A percentile compares a stretch with the other conserved stretches of the same genome.
Evolutionary conservation across 2,329 filamentous ascomycete genomes (phyloP).

Genomic region (Botrytis fragariae): DNA sequence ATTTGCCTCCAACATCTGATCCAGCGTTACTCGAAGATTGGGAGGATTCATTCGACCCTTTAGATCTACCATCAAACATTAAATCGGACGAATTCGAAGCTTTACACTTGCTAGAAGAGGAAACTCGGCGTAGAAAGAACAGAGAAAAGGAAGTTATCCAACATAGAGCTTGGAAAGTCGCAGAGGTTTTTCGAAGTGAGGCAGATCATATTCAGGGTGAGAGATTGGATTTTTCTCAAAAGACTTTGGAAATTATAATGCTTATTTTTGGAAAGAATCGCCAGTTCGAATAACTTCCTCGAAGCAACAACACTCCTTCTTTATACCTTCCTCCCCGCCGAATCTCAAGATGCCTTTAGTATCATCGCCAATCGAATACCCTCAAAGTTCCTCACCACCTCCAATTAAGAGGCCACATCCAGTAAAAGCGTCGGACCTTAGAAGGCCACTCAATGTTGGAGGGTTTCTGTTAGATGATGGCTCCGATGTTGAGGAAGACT

Average conservation of each 20-base stretch:
- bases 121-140: constrained; percentile 44
- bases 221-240: not conserved
- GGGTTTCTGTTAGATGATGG: constrained; percentile 48
- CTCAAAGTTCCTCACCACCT: constrained; percentile 35
- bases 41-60: constrained; percentile 25
- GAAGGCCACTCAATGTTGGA: constrained; percentile 41
- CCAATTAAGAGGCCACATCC: constrained; percentile 42
- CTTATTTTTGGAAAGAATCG: not conserved
- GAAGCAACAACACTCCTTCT: constrained; percentile 10
- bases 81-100: constrained; percentile 49
- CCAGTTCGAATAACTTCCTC: constrained; percentile 9
- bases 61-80: constrained; percentile 27
- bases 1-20: constrained; percentile 31
- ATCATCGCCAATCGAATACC: constrained; percentile 54
- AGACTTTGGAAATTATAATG: not conserved
- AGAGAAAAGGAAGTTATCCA: constrained; percentile 49
- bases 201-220: constrained; percentile 41
- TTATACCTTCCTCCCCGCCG: constrained; percentile 13
- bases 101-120: constrained; percentile 42
- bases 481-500: constrained; percentile 41
- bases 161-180: constrained; percentile 48
- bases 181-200: constrained; percentile 50
- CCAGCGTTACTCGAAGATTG: constrained; percentile 31
- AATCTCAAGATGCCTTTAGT: constrained; percentile 52
- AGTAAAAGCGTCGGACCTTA: constrained; percentile 35